phyloP scores from a whole-genome alignment of 495 filamentous ascomycete species.

The Platismatia glauca region DNA sequence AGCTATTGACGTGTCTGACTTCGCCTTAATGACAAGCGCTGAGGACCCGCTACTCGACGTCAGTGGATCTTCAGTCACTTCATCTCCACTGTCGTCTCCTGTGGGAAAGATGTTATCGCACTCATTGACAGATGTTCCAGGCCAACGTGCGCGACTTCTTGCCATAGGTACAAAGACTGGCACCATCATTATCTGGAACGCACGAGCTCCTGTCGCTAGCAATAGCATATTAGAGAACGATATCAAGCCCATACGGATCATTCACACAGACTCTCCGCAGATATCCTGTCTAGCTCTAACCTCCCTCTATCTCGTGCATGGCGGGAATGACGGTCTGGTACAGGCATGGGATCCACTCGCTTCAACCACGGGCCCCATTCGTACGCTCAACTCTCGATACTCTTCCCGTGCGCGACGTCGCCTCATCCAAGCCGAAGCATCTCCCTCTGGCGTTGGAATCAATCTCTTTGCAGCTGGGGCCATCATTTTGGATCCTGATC shows the following conservation, averaged over 20 bases:
- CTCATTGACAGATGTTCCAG: slow-evolving; percentile 54
- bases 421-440: slow-evolving; percentile 62
- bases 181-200: slow-evolving; percentile 73
- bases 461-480: slow-evolving; percentile 79
- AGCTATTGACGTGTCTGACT: slow-evolving; percentile 67
- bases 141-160: slow-evolving; percentile 72
- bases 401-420: slow-evolving; percentile 69
- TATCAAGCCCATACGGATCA: slow-evolving; percentile 61
- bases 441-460: slow-evolving; percentile 54
- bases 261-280: slow-evolving; percentile 85
- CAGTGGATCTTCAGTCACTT: slow-evolving; percentile 44
- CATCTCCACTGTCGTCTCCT: slow-evolving; percentile 52
- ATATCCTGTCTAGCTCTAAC: slow-evolving; percentile 80
- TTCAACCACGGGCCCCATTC: slow-evolving; percentile 67
- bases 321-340: slow-evolving; percentile 89
- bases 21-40: slow-evolving; percentile 55
- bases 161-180: slow-evolving; percentile 77
- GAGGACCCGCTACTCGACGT: slow-evolving; percentile 66
- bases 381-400: slow-evolving; percentile 84
- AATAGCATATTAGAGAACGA: slow-evolving; percentile 43
- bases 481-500: slow-evolving; percentile 80
- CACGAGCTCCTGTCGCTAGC: slow-evolving; percentile 52
- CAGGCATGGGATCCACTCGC: slow-evolving; percentile 94
- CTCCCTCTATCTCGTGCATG: slow-evolving; percentile 81
- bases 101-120: slow-evolving; percentile 40